Evolutionary conservation across 2,329 filamentous ascomycete species (phyloP).

Genomic region (Huntiella abstrusa): DNA sequence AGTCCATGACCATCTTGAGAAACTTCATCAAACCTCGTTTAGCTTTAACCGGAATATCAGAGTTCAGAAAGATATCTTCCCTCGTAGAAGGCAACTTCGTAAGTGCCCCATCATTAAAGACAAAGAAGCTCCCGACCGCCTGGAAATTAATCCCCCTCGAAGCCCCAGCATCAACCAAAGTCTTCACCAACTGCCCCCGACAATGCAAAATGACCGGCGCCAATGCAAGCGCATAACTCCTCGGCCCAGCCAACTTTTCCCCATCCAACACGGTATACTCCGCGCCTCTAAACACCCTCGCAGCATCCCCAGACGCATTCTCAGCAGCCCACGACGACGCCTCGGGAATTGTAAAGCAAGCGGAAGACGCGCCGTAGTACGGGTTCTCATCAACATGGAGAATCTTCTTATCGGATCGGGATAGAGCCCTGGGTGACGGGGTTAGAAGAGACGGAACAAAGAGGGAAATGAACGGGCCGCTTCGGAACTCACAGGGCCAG

Average conservation of each 20-base stretch:
- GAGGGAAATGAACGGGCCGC: slow-evolving; percentile 12
- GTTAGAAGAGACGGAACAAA: slow-evolving; percentile 18
- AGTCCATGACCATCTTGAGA: slow-evolving; percentile 66
- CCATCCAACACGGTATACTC: slow-evolving; percentile 19
- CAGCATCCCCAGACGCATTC: slow-evolving; percentile 16
- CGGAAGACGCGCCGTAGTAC: slow-evolving; percentile 76
- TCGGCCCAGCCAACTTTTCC: slow-evolving; percentile 29
- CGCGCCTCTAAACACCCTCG: slow-evolving; percentile 20
- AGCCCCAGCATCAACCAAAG: slow-evolving; percentile 74
- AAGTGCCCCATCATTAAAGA: slow-evolving; percentile 38
- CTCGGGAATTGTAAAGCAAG: slow-evolving; percentile 70
- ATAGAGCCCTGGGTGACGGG: slow-evolving; percentile 51
- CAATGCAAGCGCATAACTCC: slow-evolving; percentile 66
- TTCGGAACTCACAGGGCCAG: slow-evolving; percentile 48
- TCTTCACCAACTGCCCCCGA: slow-evolving; percentile 55
- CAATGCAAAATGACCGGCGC: slow-evolving; percentile 77
- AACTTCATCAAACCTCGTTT: slow-evolving; percentile 89
- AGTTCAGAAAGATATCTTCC: slow-evolving; percentile 77
- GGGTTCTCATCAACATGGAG: slow-evolving; percentile 75
- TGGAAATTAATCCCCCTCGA: slow-evolving; percentile 85
- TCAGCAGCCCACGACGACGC: slow-evolving; percentile 46
- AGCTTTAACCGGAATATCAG: slow-evolving; percentile 53
- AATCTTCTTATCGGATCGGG: slow-evolving; percentile 77
- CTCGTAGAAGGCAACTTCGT: slow-evolving; percentile 68
- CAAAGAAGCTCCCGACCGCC: slow-evolving; percentile 82